Evolutionary conservation across 148 eudicot genomes (phyloP), one percentile per base, ranked within the genome.

Genomic region (Dianthus caryophyllus): DNA sequence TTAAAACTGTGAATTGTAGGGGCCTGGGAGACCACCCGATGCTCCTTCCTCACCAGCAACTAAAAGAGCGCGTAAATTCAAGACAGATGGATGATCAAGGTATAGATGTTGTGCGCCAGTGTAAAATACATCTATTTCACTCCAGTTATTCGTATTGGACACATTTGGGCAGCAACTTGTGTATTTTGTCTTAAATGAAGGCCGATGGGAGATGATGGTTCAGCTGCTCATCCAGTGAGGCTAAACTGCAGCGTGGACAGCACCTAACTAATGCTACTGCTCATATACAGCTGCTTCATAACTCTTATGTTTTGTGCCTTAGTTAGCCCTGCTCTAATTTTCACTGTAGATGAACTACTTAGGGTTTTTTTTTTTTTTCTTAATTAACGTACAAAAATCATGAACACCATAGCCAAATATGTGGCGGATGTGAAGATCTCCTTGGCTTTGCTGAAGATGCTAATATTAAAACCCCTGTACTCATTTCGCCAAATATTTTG

Each of bases 31-130:
- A 73, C 57, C 75, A 68, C 66, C 88, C 2, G 95, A 85, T 24
- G 83, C 88, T 68, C 95, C 98, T 70, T 80, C 92, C 48, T 85
- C 96, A 49, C 96, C 98, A 41, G 96, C 96, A 46, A 89, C 81
- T 75, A 88, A 94, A 82, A 86, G 98, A 78, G 92, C 97, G 62
- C 83, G 98, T 33, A 93, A 94, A 74, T 71, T 84, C 49, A 88
- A 90, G 75, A 70, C 90, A 30, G 96, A 88, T 62, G 78, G 82
- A 76, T 86, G 67, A 76, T 64, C 50, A 58, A 49, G 50, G 54
- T 53, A 64, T 2, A n/a, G 7, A 18, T 18, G 27, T 15, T 41
- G 10, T 41, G 44, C 44, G 1, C 10, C 38, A 1, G 1, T 41
- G 10, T 41, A 41, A 41, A 41, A 29, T 54, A 15, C 25, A 27